These are phyloP conservation scores for Myxozyma lipomycoides DNA, from an alignment of 805 yeast genomes.

Conservation along the genomic window DNA sequence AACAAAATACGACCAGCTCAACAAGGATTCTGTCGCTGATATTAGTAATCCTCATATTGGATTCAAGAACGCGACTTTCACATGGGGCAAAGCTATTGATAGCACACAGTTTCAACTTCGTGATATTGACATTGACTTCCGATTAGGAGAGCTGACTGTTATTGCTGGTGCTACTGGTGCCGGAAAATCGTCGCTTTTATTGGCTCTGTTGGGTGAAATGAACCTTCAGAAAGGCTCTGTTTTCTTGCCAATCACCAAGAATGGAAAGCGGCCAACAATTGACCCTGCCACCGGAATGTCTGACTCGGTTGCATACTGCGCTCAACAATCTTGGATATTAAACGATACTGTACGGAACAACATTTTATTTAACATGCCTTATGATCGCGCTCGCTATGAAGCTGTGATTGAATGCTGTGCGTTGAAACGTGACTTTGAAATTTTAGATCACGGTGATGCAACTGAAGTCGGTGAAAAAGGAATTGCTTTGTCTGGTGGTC, in stretches of 20 bases:
- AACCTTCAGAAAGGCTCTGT: slow-evolving; percentile 51
- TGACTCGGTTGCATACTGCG: slow-evolving; percentile 28
- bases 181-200: slow-evolving; percentile 77
- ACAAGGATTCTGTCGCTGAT: slow-evolving; percentile 44
- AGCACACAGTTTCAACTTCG: slow-evolving; percentile 61
- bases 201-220: slow-evolving; percentile 89
- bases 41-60: slow-evolving; percentile 58
- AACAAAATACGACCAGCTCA: slow-evolving; percentile 69
- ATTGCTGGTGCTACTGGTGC: slow-evolving; percentile 84
- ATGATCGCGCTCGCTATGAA: slow-evolving; percentile 67
- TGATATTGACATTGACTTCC: slow-evolving; percentile 61
- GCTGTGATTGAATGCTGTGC: slow-evolving; percentile 88
- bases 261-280: neutral
- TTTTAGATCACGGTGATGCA: slow-evolving; percentile 80
- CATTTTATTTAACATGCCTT: slow-evolving; percentile 73
- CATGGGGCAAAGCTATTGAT: slow-evolving; percentile 56
- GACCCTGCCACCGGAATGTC: slow-evolving; percentile 20
- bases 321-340: slow-evolving; percentile 83
- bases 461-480: slow-evolving; percentile 98
- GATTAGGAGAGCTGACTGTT: slow-evolving; percentile 66
- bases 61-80: slow-evolving; percentile 65
- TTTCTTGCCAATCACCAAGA: slow-evolving; percentile 39
- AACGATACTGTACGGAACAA: slow-evolving; percentile 85
- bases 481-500: slow-evolving; percentile 94
- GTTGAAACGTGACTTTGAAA: slow-evolving; percentile 77